These are phyloP conservation scores for Phytopythium vexans DNA, from an alignment of 352 stramenopile species.

Conservation along the genomic window DNA sequence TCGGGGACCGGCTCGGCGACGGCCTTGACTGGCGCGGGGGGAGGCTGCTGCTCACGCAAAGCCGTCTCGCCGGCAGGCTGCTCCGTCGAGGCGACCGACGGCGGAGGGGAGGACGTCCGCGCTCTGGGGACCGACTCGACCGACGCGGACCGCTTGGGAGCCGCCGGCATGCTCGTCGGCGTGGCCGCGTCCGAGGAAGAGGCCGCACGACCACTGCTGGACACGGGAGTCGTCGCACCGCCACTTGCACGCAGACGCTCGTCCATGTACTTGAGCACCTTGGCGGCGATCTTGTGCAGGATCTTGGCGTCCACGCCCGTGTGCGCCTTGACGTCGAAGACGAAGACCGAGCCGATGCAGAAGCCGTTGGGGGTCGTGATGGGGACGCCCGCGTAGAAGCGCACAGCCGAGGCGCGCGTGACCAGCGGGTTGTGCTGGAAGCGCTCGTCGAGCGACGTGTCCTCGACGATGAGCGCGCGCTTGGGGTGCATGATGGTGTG, in stretches of 20 bases:
- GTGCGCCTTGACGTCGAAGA: constrained; percentile 84
- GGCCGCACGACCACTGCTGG: constrained; percentile 12
- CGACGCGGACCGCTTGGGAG: constrained; percentile 25
- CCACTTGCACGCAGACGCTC: constrained; percentile 33
- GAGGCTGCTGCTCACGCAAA: constrained; percentile 41
- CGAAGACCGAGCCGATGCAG: constrained; percentile 84
- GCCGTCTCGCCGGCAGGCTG: constrained; percentile 60
- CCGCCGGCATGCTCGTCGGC: constrained; percentile 3
- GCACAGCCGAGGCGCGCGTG: constrained; percentile 74
- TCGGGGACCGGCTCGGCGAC: constrained; percentile 14
- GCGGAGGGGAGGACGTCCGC: constrained; percentile 22
- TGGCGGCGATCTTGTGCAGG: constrained; percentile 83
- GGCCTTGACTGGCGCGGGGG: constrained; percentile 25
- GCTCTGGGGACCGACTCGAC: constrained; percentile 16
- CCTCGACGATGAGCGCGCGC: constrained; percentile 74
- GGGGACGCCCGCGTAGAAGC: constrained; percentile 81
- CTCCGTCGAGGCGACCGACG: constrained; percentile 20
- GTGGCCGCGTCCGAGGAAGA: constrained; percentile 13
- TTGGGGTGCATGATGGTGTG: constrained; percentile 88
- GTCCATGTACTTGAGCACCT: constrained; percentile 88
- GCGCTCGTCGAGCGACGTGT: constrained; percentile 78
- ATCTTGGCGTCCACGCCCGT: constrained; percentile 77
- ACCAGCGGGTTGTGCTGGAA: constrained; percentile 84
- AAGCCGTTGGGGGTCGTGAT: constrained; percentile 75
- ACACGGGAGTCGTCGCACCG: constrained; percentile 29